Evolutionary conservation across 257 asterid species (phyloP), one percentile per base, ranked within the genome.

Genomic region (Voacanga thouarsii): DNA sequence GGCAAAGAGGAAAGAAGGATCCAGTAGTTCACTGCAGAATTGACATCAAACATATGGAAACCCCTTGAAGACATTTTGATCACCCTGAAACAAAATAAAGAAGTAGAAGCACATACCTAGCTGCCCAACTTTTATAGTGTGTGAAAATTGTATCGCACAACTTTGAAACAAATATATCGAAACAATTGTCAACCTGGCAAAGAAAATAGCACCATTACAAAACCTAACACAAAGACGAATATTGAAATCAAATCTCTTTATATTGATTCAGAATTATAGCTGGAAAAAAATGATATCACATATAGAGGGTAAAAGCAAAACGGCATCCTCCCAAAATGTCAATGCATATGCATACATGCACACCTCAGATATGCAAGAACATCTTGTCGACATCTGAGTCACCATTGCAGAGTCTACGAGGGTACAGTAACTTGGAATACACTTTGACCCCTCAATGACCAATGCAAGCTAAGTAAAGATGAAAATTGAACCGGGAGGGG

Each of bases 121-220:
- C 98, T 64, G 98, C 99, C 97, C 98, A 93, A 84, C 97, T 89
- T 85, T 96, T 96, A 89, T 93, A 90, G 89, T 96, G 90, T 28
- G 97, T 91, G 90, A 92, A 96, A 77, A 93, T 81, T 78, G 88
- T 67, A 72, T 93, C 98, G 59, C 97, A 88, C 79, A 96, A 82
- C 89, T 92, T 96, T 67, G 89, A 85, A 76, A 93, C 91, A 87
- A 96, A 96, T 80, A 96, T 86, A 87, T 96, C 98, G 85, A 96
- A 93, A 84, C 97, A 93, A 85, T 87, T 96, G 85, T 96, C 99
- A 86, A 92, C 98, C 99, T 95, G 91, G 75, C 82, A 84, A 82
- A 69, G 23, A 77, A 69, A 68, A 77, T 53, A n/a, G 56, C 37
- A 30, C 19, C 70, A 37, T 77, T 45, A 69, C 7, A 67, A 57